phyloP scores from a whole-genome alignment of 257 asterid genomes.

The Gentiana straminea region DNA sequence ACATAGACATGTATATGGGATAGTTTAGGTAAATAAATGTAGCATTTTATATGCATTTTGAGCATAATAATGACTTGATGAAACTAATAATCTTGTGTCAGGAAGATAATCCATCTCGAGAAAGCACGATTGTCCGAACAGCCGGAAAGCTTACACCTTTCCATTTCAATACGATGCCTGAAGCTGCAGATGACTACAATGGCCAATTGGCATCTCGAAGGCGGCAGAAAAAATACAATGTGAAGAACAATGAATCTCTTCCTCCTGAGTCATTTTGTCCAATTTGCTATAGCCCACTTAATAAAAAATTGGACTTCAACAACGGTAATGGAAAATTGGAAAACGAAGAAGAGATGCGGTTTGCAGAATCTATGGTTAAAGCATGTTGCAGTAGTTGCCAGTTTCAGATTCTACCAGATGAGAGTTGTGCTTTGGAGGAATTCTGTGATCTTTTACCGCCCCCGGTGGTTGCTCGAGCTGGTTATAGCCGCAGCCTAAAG shows the following conservation, averaged over 20 bases:
- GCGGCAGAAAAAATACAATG: conserved; percentile 80
- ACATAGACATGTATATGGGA: too few relatives aligned
- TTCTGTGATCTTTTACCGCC: conserved; percentile 60
- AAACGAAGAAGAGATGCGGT: too few relatives aligned
- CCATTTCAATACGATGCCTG: conserved; percentile 65
- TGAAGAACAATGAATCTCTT: conserved; percentile 46
- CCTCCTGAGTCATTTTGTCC: conserved; percentile 65
- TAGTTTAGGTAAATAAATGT: too few relatives aligned
- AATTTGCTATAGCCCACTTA: conserved; percentile 71
- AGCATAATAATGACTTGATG: not conserved
- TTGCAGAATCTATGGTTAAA: conserved; percentile 14
- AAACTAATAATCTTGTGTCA: conserved; percentile 16
- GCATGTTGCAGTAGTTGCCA: conserved; percentile 70
- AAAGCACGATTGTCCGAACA: conserved; percentile 85
- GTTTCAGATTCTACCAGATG: conserved; percentile 79
- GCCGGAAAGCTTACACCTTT: conserved; percentile 94
- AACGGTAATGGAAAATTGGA: conserved; percentile 10
- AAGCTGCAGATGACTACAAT: conserved; percentile 23
- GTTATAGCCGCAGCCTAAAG: conserved; percentile 31
- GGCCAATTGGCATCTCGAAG: conserved; percentile 50
- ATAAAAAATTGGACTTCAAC: conserved; percentile 15
- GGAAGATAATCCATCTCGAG: conserved; percentile 94
- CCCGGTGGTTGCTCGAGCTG: conserved; percentile 26
- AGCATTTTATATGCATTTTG: too few relatives aligned
- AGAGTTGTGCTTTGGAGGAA: conserved; percentile 36